A percentile compares a stretch with the other conserved stretches of the same genome.
These are phyloP conservation scores for Sclerotinia glacialis DNA, from an alignment of 2,329 filamentous ascomycete species.

Conservation along the genomic window DNA sequence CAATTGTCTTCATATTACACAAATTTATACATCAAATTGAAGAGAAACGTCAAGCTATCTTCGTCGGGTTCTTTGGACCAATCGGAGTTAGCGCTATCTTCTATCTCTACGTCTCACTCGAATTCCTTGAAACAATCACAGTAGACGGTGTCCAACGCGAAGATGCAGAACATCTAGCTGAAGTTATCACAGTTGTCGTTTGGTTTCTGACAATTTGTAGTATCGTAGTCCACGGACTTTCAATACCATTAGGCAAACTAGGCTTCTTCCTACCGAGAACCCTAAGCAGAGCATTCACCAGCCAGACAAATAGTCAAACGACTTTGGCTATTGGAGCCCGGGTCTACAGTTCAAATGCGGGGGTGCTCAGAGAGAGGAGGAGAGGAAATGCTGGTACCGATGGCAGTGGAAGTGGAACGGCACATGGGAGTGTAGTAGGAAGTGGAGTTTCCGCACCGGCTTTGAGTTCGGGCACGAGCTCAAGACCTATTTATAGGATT, in stretches of 20 bases:
- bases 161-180: constrained; percentile 64
- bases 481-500: constrained; percentile 42
- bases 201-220: constrained; percentile 87
- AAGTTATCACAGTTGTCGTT: constrained; percentile 68
- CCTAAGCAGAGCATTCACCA: constrained; percentile 46
- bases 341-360: background rate
- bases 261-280: constrained; percentile 59
- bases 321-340: constrained; percentile 1
- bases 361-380: constrained; percentile 3
- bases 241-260: constrained; percentile 72
- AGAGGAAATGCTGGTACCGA: background rate
- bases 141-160: constrained; percentile 59
- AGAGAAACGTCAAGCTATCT: constrained; percentile 69
- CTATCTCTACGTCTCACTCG: constrained; percentile 77
- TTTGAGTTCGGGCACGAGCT: constrained; percentile 14
- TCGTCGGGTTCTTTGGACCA: constrained; percentile 90
- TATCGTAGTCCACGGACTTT: constrained; percentile 80
- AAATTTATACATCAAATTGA: constrained; percentile 78
- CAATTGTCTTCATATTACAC: constrained; percentile 71
- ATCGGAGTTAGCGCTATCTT: constrained; percentile 90
- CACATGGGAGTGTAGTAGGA: background rate
- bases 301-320: constrained; percentile 27
- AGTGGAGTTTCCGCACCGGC: background rate
- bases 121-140: constrained; percentile 64
- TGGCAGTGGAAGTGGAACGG: background rate